Evolutionary conservation across 78 protist genomes (phyloP), one percentile per base, ranked within the genome.

Genomic region (Dictyostelium firmibasis): DNA sequence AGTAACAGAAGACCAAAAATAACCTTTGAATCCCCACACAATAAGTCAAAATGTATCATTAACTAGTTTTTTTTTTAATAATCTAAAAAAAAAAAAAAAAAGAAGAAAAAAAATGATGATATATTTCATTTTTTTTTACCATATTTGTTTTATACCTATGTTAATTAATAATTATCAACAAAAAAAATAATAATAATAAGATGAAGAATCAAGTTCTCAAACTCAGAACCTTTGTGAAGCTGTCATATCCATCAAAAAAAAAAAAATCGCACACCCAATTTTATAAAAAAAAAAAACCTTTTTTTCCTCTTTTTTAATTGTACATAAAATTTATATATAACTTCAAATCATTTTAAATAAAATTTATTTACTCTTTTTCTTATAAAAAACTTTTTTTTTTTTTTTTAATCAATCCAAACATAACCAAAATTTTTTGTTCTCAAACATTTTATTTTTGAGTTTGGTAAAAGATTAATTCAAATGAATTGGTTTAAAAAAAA

Each of bases 1-100:
- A 89, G 94, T 50, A 78, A 76, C 13, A 62, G 94, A 60, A 36
- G 94, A 36, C 94, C 94, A 78, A 89, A 89, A 50, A 89, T 89
- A 23, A 89, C 94, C 4, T 89, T 89, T 89, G 94, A 89, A 81
- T 89, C 86, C 6, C 86, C 83, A 18, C 50, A 60, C 31, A 79
- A 60, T n/a, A 88, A 79, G 69, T 41, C 74, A 20, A 89, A 89
- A 89, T 89, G 94, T 81, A 89, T 16, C 43, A 57, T 82, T 33
- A 50, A 82, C 29, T 81, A 81, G 7, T 18, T 57, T 57, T 20
- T 57, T 16, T 16, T n/a, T n/a, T n/a, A n/a, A n/a, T n/a, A n/a
- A 44, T 11, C 2, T 47, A 11, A 47, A 50, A 50, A 50, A 50
- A 50, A 50, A 50, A 50, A 50, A 50, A 50, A 50, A 50, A 16